These are phyloP conservation scores for Penicillium tannophilum DNA, from an alignment of 495 filamentous ascomycete genomes.

Conservation along the genomic window DNA sequence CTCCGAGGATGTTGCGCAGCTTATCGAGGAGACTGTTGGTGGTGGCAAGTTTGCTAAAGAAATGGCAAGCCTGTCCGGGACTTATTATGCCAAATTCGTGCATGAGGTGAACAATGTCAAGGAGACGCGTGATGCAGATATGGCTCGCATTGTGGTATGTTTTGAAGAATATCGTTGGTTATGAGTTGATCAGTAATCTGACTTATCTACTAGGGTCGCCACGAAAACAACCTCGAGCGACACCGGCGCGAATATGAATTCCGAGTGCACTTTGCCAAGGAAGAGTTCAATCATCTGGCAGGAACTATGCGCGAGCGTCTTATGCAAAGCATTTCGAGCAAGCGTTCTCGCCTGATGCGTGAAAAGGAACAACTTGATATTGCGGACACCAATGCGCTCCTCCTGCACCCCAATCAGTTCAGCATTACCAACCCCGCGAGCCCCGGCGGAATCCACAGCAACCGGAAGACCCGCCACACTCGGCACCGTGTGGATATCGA, in stretches of 20 bases:
- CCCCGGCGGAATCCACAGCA: slow-evolving; percentile 77
- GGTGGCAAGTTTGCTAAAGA: slow-evolving; percentile 55
- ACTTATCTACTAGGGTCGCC: slow-evolving; percentile 33
- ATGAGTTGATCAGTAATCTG: not conserved
- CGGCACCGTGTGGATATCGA: slow-evolving; percentile 79
- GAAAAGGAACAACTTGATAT: slow-evolving; percentile 92
- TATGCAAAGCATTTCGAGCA: slow-evolving; percentile 71
- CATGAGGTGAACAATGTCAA: slow-evolving; percentile 81
- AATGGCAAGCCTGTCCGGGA: slow-evolving; percentile 72
- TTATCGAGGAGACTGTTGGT: slow-evolving; percentile 62
- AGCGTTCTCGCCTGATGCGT: slow-evolving; percentile 73
- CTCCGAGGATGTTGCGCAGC: slow-evolving; percentile 62
- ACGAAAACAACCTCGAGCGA: slow-evolving; percentile 44
- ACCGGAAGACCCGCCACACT: slow-evolving; percentile 82
- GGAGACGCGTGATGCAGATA: slow-evolving; percentile 77
- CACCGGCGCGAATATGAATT: slow-evolving; percentile 46
- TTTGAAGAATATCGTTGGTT: not conserved
- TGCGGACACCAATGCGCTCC: slow-evolving; percentile 80
- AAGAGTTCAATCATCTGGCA: slow-evolving; percentile 78
- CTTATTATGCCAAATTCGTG: slow-evolving; percentile 77
- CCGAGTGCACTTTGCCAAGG: slow-evolving; percentile 70
- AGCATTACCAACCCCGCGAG: slow-evolving; percentile 77
- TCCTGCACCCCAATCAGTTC: slow-evolving; percentile 92
- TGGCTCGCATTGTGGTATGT: slow-evolving; percentile 76
- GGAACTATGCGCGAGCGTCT: slow-evolving; percentile 82